Base-by-base conservation (phyloP, 257 asterid species). In the Solanum okadae region DNA sequence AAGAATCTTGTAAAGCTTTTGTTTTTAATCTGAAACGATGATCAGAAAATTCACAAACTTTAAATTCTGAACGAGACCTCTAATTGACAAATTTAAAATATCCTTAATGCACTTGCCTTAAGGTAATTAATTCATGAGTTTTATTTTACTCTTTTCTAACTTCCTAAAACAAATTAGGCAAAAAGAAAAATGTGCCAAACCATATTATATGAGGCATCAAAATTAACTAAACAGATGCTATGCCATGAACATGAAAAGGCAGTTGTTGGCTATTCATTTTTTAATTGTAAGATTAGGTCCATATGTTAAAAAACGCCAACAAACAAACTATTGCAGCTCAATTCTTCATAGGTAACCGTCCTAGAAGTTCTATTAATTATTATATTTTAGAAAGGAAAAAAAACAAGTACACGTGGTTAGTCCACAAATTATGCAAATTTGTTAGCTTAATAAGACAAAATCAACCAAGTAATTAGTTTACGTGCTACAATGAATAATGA, bases 371-470 rank as follows among this genome's bases (percentile, higher is more conserved):
- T 49, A 49, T 49, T 49, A 14, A 49, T 49, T 16, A 49, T 49
- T 49, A 49, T 49, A 14, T 49, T 46, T 49, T 49, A 49, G 59
- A 5, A 14, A 49, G 2, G 0, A 14, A 42, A 40, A 38, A 23
- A 56, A 27, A 44, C 76, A 23, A 38, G 29, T 59, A 89, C 93
- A 89, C 88, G 91, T 88, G 91, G 84, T 31, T 44, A 79, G 35
- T 35, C 68, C 46, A 71, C 31, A 76, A 87, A 86, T 13, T 6
- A 23, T 34, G 61, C 31, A 16, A 29, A 25, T 49, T 86, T 25
- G 35, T 29, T 27, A 44, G 85, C 67, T 27, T 27, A 79, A 44
- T 79, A 79, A 46, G 85, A 79, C 85, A 79, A 44, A 79, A 79
- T 42, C 65, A 67, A 67, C 78, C 27, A 63, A 44, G 27, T 85